phyloP scores from a whole-genome alignment of 257 asterid species.

The Solanum bulbocastanum region DNA sequence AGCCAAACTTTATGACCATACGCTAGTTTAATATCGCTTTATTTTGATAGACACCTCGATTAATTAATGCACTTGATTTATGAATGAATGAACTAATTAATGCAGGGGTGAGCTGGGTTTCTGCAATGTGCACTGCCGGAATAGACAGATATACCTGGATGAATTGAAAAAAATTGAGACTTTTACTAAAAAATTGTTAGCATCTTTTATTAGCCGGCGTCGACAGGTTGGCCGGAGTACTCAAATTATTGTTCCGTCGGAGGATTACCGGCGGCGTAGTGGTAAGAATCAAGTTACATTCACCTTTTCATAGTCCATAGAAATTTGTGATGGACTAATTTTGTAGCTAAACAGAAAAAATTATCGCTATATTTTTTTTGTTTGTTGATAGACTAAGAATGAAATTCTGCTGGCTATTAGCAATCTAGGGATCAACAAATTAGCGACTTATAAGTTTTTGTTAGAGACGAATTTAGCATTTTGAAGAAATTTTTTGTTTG shows the following conservation, averaged over 20 bases:
- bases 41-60: neutral
- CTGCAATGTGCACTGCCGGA: conserved; percentile 61
- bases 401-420: neutral
- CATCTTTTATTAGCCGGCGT: conserved; percentile 16
- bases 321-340: neutral
- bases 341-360: neutral
- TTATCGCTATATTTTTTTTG: no score
- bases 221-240: conserved; percentile 13
- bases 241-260: conserved; percentile 7
- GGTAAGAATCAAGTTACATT: conserved; percentile 17
- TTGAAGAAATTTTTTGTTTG: no score
- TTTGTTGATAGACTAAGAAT: no score
- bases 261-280: conserved; percentile 11
- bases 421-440: no score
- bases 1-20: no score
- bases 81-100: neutral
- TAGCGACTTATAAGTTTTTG: neutral
- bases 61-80: neutral
- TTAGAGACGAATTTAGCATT: no score
- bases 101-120: conserved; percentile 72
- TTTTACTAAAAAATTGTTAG: conserved; percentile 19
- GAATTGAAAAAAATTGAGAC: conserved; percentile 45
- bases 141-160: conserved; percentile 44
- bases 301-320: conserved; percentile 1
- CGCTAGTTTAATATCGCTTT: no score